These are phyloP conservation scores for Nitzschia inconspicua DNA, from an alignment of 108 stramenopile species.

Conservation along the genomic window DNA sequence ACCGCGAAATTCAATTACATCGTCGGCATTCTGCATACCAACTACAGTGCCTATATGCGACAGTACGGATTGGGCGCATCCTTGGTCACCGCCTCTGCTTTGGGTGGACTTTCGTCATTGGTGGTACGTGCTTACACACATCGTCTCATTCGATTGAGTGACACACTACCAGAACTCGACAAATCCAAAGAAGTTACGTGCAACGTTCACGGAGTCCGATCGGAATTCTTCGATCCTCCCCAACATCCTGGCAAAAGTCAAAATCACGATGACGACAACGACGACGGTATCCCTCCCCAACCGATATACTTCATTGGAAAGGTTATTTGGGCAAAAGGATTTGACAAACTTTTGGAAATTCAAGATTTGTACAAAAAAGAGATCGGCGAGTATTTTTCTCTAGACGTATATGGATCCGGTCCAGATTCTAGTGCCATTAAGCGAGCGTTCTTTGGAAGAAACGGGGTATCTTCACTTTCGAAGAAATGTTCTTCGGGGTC, in stretches of 20 bases:
- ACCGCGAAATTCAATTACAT: slow-evolving; percentile 82
- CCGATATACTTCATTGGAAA: slow-evolving; percentile 94
- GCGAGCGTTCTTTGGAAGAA: slow-evolving; percentile 69
- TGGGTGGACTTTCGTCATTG: slow-evolving; percentile 60
- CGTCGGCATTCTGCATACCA: slow-evolving; percentile 93
- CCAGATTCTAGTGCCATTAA: slow-evolving; percentile 57
- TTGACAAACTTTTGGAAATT: slow-evolving; percentile 81
- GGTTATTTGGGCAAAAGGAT: slow-evolving; percentile 93
- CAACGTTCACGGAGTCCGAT: slow-evolving; percentile 94
- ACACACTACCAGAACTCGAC: slow-evolving; percentile 60
- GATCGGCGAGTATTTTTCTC: slow-evolving; percentile 58
- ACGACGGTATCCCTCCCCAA: not conserved
- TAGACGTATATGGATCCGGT: slow-evolving; percentile 80
- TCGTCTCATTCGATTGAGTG: slow-evolving; percentile 76
- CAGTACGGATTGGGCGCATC: slow-evolving; percentile 64
- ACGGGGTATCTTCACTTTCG: slow-evolving; percentile 16
- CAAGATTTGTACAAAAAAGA: slow-evolving; percentile 49
- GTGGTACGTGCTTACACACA: slow-evolving; percentile 85
- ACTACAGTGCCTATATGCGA: slow-evolving; percentile 85
- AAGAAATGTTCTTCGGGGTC: not conserved
- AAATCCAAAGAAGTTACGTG: slow-evolving; percentile 73
- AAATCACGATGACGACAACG: slow-evolving; percentile 12
- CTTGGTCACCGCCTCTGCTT: slow-evolving; percentile 68
- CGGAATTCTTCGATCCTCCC: slow-evolving; percentile 70
- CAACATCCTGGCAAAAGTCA: slow-evolving; percentile 11